These are phyloP conservation scores for Talaromyces sp. DNA, from an alignment of 2,329 filamentous ascomycete species.

Conservation along the genomic window DNA sequence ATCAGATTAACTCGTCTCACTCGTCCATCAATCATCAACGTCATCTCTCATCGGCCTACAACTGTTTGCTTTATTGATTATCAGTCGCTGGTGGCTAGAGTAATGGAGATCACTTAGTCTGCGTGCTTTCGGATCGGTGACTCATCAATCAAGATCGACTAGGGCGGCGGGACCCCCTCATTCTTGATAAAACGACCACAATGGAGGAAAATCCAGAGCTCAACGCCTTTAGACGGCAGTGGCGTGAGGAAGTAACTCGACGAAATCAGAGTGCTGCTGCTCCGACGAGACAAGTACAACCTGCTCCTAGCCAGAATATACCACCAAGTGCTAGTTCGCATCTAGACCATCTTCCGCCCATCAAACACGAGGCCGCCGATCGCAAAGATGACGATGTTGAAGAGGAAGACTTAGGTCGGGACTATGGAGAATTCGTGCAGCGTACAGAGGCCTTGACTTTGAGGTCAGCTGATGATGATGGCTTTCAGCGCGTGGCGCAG, in stretches of 20 bases:
- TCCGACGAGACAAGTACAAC: constrained; percentile 17
- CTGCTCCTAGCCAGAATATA: constrained; percentile 16
- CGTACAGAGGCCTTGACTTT: constrained; percentile 34
- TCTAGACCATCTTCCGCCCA: constrained; percentile 35
- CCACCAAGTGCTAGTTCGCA: constrained; percentile 20
- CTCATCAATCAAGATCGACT: background rate
- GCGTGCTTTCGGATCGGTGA: background rate
- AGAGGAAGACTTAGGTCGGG: constrained; percentile 22
- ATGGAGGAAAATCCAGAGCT: constrained; percentile 64
- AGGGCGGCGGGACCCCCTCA: background rate
- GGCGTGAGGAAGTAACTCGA: constrained; percentile 73
- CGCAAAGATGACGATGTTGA: constrained; percentile 41
- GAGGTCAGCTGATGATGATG: constrained; percentile 35
- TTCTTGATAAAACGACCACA: constrained; percentile 3
- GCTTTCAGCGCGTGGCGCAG: constrained; percentile 29
- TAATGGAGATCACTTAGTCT: background rate
- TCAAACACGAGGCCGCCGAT: constrained; percentile 36
- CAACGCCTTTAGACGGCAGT: constrained; percentile 79
- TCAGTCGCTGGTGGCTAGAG: background rate
- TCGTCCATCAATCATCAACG: constrained; percentile 6
- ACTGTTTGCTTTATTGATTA: background rate
- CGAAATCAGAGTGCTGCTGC: constrained; percentile 34
- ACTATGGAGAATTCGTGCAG: constrained; percentile 33
- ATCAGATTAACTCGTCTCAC: constrained; percentile 20
- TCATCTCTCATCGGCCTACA: background rate